Conservation (phyloP, 1,284 basidiomycete genomes). For the Cryptococcus wingfieldii region DNA sequence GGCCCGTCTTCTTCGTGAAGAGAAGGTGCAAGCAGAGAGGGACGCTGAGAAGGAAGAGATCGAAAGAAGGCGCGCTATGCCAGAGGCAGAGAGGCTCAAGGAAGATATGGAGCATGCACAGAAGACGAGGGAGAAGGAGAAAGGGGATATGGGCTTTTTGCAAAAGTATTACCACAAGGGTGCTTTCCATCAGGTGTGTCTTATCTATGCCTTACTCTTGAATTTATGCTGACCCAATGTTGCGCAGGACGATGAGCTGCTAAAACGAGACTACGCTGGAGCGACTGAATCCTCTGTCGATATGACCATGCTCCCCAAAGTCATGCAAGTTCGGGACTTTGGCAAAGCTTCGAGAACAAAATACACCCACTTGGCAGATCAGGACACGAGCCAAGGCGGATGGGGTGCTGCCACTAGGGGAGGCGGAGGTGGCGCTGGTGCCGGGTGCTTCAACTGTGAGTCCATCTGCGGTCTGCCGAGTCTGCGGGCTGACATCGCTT, state of each 20-base stretch:
- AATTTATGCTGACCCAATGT: slow-evolving; percentile 2
- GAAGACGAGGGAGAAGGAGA: slow-evolving; percentile 60
- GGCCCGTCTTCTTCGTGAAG: slow-evolving; percentile 82
- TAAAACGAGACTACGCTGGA: slow-evolving; percentile 83
- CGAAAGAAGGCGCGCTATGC: slow-evolving; percentile 81
- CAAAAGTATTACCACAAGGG: slow-evolving; percentile 99
- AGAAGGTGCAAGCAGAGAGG: slow-evolving; percentile 69
- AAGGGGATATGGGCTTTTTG: slow-evolving; percentile 77
- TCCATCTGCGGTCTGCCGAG: background rate
- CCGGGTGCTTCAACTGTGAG: slow-evolving; percentile 77
- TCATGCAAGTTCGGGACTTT: slow-evolving; percentile 97
- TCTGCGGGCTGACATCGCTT: background rate
- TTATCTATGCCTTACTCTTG: background rate
- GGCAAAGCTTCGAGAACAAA: slow-evolving; percentile 57
- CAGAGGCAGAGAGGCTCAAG: slow-evolving; percentile 81
- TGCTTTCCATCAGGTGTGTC: slow-evolving; percentile 83
- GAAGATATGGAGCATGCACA: slow-evolving; percentile 86
- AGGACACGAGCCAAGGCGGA: slow-evolving; percentile 84
- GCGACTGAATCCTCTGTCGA: slow-evolving; percentile 82
- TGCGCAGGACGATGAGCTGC: slow-evolving; percentile 76
- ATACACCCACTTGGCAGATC: slow-evolving; percentile 91
- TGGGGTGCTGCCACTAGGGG: slow-evolving; percentile 62
- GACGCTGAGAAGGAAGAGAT: slow-evolving; percentile 85
- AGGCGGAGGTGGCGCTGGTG: slow-evolving; percentile 50
- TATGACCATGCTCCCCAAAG: slow-evolving; percentile 77